Conservation (phyloP, 306 rosid genomes). For the Lathyrus aphaca region DNA sequence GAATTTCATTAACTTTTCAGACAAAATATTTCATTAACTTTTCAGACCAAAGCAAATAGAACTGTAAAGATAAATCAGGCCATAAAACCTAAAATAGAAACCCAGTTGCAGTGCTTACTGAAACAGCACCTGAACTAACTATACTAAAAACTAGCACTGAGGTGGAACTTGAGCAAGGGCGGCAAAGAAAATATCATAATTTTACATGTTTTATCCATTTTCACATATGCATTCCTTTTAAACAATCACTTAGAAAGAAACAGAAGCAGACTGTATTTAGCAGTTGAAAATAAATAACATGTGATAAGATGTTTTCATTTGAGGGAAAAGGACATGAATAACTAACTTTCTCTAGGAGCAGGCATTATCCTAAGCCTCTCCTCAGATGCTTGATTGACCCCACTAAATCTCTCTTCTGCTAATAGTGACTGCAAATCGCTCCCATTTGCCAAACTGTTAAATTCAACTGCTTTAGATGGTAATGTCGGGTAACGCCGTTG, state of each 20-base stretch:
- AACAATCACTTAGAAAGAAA: slow-evolving; percentile 20
- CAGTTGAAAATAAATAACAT: slow-evolving; percentile 25
- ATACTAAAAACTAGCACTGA: background rate
- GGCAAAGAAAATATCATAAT: background rate
- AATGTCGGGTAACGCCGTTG: slow-evolving; percentile 92
- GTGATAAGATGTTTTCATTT: slow-evolving; percentile 23
- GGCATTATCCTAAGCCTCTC: slow-evolving; percentile 84
- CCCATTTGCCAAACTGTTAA: slow-evolving; percentile 98
- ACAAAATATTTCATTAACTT: background rate
- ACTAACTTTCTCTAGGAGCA: slow-evolving; percentile 64
- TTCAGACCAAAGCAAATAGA: background rate
- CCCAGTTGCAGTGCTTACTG: background rate
- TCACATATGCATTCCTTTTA: slow-evolving; percentile 10
- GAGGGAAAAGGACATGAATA: background rate
- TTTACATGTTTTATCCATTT: too few species aligned
- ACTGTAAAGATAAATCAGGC: background rate
- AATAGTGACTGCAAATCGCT: slow-evolving; percentile 93
- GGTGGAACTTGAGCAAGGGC: background rate
- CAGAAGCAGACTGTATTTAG: slow-evolving; percentile 23
- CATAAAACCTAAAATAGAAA: background rate
- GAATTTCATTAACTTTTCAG: background rate
- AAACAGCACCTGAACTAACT: background rate
- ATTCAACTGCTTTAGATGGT: slow-evolving; percentile 99
- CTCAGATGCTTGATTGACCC: slow-evolving; percentile 54
- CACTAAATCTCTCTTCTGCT: slow-evolving; percentile 72